Percentiles rank a stretch among this genome's conserved stretches.
Evolutionary conservation across 495 filamentous ascomycete species (phyloP).

Genomic region (Penicillium desertorum): DNA sequence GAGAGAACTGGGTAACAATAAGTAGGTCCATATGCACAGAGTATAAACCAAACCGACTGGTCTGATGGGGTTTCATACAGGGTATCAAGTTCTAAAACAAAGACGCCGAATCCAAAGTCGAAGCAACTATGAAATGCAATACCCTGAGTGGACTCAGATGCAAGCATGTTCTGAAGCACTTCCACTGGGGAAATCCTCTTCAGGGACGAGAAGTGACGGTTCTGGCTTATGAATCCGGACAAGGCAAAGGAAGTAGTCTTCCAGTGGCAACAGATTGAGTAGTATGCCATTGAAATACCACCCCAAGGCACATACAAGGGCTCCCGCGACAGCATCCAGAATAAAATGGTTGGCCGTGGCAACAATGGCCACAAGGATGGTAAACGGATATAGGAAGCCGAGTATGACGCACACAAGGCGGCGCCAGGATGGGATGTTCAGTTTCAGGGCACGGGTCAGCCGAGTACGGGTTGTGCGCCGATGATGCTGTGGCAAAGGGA

Average conservation of each 20-base stretch:
- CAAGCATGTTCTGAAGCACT: conserved; percentile 14
- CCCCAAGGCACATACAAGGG: conserved; percentile 55
- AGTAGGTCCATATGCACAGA: neutral
- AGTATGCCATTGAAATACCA: conserved; percentile 59
- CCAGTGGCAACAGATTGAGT: conserved; percentile 59
- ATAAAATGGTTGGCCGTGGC: conserved; percentile 75
- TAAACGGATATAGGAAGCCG: conserved; percentile 62
- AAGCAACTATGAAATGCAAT: neutral
- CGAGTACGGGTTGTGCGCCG: conserved; percentile 26
- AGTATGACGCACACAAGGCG: conserved; percentile 47
- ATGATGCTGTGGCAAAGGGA: conserved; percentile 46
- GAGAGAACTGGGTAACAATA: conserved; percentile 1
- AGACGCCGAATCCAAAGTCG: neutral
- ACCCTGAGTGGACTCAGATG: neutral
- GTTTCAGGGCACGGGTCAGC: conserved; percentile 22
- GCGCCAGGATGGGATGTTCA: conserved; percentile 42
- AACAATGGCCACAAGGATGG: conserved; percentile 66
- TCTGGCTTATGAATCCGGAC: conserved; percentile 63
- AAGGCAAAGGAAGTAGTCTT: conserved; percentile 65
- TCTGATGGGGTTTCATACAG: conserved; percentile 7
- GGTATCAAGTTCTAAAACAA: conserved; percentile 19
- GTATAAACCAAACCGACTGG: neutral
- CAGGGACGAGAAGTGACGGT: conserved; percentile 19
- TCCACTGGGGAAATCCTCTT: conserved; percentile 23
- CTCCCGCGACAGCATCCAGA: conserved; percentile 68